A percentile compares a stretch with the other conserved stretches of the same genome.
Evolutionary conservation across 2,329 filamentous ascomycete species (phyloP).

Genomic region (Pseudocercospora musae): DNA sequence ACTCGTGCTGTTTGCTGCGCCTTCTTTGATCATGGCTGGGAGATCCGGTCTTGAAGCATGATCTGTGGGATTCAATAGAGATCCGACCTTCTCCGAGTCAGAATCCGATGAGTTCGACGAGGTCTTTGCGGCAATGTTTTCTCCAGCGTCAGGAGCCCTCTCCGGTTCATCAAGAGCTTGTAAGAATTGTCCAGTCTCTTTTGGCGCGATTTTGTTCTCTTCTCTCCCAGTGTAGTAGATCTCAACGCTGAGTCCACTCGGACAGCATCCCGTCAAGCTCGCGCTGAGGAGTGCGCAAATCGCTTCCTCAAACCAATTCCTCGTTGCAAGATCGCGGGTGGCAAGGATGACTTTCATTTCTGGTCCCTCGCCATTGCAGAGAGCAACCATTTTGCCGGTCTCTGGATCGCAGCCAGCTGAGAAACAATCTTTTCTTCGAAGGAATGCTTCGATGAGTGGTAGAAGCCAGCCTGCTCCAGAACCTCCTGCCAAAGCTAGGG

Average conservation of each 20-base stretch:
- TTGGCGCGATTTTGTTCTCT: background rate
- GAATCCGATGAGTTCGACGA: constrained; percentile 15
- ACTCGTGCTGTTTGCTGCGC: constrained; percentile 7
- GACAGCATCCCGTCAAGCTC: constrained; percentile 15
- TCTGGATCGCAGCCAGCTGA: constrained; percentile 14
- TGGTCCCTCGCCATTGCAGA: constrained; percentile 7
- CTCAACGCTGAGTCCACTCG: constrained; percentile 17
- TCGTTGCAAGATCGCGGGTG: constrained; percentile 36
- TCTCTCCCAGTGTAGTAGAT: constrained; percentile 20
- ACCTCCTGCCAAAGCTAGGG: constrained; percentile 54
- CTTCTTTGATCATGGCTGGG: constrained; percentile 28
- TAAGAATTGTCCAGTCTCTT: background rate
- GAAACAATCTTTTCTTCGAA: constrained; percentile 20
- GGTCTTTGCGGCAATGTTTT: constrained; percentile 1
- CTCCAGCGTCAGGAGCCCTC: background rate
- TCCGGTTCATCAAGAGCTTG: constrained; percentile 11
- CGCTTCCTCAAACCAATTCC: constrained; percentile 37
- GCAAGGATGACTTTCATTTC: constrained; percentile 31
- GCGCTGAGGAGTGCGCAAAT: constrained; percentile 24
- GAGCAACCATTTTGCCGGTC: constrained; percentile 5
- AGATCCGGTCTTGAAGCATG: constrained; percentile 35
- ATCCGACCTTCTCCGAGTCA: background rate
- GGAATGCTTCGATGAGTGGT: constrained; percentile 45
- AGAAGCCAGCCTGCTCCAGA: constrained; percentile 56
- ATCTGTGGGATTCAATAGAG: background rate